Base-by-base conservation (phyloP, 805 yeast species). In the Wickerhamomyces silvicola region DNA sequence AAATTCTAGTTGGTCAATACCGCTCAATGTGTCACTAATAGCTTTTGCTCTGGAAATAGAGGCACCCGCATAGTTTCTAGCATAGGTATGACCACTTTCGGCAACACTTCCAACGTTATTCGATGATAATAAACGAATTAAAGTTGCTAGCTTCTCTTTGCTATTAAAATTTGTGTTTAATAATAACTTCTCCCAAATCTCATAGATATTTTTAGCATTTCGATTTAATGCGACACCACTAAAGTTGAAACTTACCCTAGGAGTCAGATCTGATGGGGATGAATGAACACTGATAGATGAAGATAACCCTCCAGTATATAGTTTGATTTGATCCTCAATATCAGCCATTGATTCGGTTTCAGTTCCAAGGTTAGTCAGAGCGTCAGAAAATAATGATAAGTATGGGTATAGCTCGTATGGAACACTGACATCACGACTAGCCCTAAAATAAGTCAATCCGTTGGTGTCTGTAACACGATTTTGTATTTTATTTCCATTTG, bases 311-410 rank as follows among this genome's bases (percentile, higher is more conserved):
- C 97, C 97, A 0, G 97, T 87, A 35, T 70, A 67, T 30, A 79
- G 63, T 50, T 81, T 84, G 44, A 92, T 87, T 27, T 78, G 76
- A 43, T 88, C 87, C 50, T 90, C 97, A 36, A 92, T 69, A 22
- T 78, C 81, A 15, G 85, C 82, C 72, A 84, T 84, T 1, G 80
- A 53, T 37, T 80, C 77, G 7, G 57, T 48, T 7, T 62, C 53
- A 2, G 98, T 90, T n/a, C 98, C 98, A 41, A 92, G 65, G 51
- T 79, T 85, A 4, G 94, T 81, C 38, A 92, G 62, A 28, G 94
- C 81, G 18, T 79, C 81, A 8, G 81, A 64, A 59, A 83, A 92
- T 27, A 92, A 54, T 0, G 95, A 83, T 38, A 92, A 54, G 43
- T 72, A 87, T 22, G 80, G 77, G 33, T 79, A 68, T 28, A 83